Evolutionary conservation across 345 rosid species (phyloP).

Genomic region (Moricandia moricandioides): DNA sequence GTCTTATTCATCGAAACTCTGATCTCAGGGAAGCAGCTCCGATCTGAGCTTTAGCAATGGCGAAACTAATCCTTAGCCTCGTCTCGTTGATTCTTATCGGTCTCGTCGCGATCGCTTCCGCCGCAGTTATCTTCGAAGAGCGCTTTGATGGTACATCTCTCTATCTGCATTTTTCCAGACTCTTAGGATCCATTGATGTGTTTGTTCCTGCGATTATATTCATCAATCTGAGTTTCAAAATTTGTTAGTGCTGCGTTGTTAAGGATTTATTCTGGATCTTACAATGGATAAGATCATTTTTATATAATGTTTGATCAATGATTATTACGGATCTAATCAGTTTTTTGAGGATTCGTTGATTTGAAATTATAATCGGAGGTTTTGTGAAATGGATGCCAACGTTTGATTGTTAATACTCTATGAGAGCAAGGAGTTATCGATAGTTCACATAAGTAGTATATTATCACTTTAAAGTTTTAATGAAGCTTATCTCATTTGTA

Average conservation of each 20-base stretch:
- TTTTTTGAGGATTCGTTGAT: constrained; percentile 3
- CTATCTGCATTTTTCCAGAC: background rate
- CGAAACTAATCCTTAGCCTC: constrained; percentile 37
- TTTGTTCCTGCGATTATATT: background rate
- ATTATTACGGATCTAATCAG: constrained; percentile 19
- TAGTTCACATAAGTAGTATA: background rate
- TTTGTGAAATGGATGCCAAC: background rate
- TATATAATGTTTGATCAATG: background rate
- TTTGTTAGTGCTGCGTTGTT: background rate
- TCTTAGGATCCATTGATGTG: background rate
- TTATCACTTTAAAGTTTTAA: background rate
- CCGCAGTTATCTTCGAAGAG: constrained; percentile 82
- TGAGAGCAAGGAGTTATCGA: background rate
- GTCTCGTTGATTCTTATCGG: constrained; percentile 39
- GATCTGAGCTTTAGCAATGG: constrained; percentile 44
- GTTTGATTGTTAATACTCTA: background rate
- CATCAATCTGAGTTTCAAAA: background rate
- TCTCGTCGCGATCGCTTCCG: constrained; percentile 53
- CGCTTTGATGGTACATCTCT: constrained; percentile 65
- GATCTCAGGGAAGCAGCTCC: constrained; percentile 8
- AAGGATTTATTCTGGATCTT: constrained; percentile 13
- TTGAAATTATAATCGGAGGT: background rate
- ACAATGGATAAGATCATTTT: background rate
- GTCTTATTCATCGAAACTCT: constrained; percentile 5
- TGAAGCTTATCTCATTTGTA: background rate